Evolutionary conservation across 768 basidiomycete species (phyloP), one percentile per base, ranked within the genome.

Genomic region (Trametes sanguinea): DNA sequence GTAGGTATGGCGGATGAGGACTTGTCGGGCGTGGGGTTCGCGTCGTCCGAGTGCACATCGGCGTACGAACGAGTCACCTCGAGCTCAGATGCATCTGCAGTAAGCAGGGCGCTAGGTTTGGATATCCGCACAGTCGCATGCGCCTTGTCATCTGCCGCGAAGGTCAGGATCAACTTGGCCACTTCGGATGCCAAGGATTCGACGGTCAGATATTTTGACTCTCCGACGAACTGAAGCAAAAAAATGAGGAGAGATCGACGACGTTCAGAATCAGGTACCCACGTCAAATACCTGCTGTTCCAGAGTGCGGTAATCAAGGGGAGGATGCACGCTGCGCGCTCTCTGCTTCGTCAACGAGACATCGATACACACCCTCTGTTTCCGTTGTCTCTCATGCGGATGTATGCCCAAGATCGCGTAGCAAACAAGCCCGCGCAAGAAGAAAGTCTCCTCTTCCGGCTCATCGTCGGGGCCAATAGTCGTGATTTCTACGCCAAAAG

Each of bases 31-130:
- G 32, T 16, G 6, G 40, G 17, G 17, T 33, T 2, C 1, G 42
- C 22, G 7, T 35, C 14, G 50, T 54, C 42, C 30, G 3, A 14
- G n/a, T 54, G 22, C 13, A 46, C 81, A 63, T 83, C 78, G 3
- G 58, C 52, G 29, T 68, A 71, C 2, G 70, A 76, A 16, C 89
- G 83, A 0, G 76, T 78, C 7, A 92, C 80, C 60, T 83, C 77
- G 29, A 94, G 79, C 64, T 86, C 84, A 0, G 92, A 80, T 39
- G 83, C 83, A n/a, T 75, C 75, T 1, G 90, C 90, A 53, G 84
- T 85, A 8, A 47, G 83, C 6, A 94, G 72, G 0, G 91, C 92
- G 35, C 80, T 81, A 10, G 90, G 88, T 71, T 95, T 95, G 6
- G 85, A 81, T 7, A 84, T 78, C n/a, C 80, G 78, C 29, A 93